phyloP scores from a whole-genome alignment of 305 asterid species.

The Solanum hybrid region DNA sequence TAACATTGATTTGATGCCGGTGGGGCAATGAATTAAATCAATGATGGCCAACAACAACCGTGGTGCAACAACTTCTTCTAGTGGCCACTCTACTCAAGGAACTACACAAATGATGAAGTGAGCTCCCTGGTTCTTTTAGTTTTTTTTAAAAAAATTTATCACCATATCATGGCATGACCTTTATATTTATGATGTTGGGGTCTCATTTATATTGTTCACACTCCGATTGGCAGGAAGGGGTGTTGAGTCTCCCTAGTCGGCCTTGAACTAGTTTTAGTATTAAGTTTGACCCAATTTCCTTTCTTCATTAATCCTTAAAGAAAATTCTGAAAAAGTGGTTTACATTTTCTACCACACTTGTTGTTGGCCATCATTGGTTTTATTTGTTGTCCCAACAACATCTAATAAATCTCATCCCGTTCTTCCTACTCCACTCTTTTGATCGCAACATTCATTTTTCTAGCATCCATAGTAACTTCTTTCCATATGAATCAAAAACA shows the following conservation, averaged over 20 bases:
- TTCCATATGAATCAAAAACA: background rate
- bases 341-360: no score
- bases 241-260: no score
- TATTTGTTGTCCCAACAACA: slow-evolving; percentile 53
- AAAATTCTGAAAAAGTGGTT: no score
- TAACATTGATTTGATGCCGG: slow-evolving; percentile 46
- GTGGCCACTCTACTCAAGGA: background rate
- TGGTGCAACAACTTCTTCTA: background rate
- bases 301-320: no score
- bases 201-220: no score
- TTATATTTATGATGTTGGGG: no score
- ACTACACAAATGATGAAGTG: slow-evolving; percentile 5
- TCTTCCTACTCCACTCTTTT: slow-evolving; percentile 13
- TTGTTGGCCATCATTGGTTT: background rate
- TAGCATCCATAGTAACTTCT: background rate
- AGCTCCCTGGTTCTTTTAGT: background rate
- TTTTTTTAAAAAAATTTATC: no score
- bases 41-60: background rate
- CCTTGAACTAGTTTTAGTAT: no score
- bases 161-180: no score
- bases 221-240: no score
- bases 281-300: no score
- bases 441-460: background rate
- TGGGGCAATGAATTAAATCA: slow-evolving; percentile 38
- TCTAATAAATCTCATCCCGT: slow-evolving; percentile 29